Base-by-base conservation (phyloP, 2,329 filamentous ascomycete genomes). In the Trichoderma cornu-damae region DNA sequence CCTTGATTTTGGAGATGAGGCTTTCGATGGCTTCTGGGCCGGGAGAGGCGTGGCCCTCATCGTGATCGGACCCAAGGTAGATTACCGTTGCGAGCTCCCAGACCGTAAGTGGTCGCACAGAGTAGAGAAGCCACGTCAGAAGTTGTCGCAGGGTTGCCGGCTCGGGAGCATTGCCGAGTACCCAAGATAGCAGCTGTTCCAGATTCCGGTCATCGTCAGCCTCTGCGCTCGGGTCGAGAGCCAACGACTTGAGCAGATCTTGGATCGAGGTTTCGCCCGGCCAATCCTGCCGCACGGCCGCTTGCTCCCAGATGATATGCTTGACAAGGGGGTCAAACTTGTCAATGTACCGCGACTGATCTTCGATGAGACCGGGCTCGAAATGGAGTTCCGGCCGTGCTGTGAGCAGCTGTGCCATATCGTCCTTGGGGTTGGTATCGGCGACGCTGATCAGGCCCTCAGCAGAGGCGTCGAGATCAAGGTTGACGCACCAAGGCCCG, bases 291-390 rank as follows among this genome's bases (percentile, higher is more conserved):
- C 49, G 26, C 8, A 54, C 37, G 5, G 42, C 28, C n/a, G 59
- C 56, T 44, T 60, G 59, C 6, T 60, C 59, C 43, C 42, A 40
- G 14, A 60, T 44, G 3, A 60, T 38, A 24, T 55, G 55, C 14
- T 43, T 44, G 16, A 51, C 18, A 8, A 55, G 22, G 1, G 59
- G 59, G 12, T 59, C 59, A 37, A 59, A 56, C 7, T 22, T 34
- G 2, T 59, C 46, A 30, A 67, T 43, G 32, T 56, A 18, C 61
- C 66, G 62, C 24, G 65, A 57, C 59, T 67, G 47, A 24, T 65
- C n/a, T 32, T 61, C 2, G 16, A 61, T 42, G 7, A 43, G 7
- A 16, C 30, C 16, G 3, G 22, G 40, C 3, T 56, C 40, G 24
- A 53, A 48, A 14, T 37, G 51, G 30, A 60, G 58, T n/a, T 60